A percentile compares a stretch with the other conserved stretches of the same genome.
These are phyloP conservation scores for Plasmodium gaboni DNA, from an alignment of 169 alveolate genomes.

Conservation along the genomic window DNA sequence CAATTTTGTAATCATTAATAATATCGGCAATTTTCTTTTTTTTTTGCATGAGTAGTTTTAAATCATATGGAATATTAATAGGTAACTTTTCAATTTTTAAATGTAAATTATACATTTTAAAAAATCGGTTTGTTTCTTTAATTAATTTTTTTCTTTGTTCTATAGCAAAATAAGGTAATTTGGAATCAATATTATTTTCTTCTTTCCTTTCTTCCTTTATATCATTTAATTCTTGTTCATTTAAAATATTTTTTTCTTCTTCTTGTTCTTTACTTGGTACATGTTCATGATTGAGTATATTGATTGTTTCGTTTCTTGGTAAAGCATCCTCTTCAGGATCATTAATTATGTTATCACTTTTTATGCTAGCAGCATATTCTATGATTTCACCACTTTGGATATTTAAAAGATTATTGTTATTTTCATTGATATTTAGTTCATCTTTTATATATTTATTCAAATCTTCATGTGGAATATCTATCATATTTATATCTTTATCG, in stretches of 20 bases:
- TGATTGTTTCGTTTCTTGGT: too few species aligned
- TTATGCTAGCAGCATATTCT: not conserved
- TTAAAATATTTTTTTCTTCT: not conserved
- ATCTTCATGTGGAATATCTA: too few species aligned
- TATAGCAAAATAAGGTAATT: constrained; percentile 70
- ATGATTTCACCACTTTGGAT: not conserved
- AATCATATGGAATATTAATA: constrained; percentile 22
- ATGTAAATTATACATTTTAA: constrained; percentile 45
- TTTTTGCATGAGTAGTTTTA: constrained; percentile 44
- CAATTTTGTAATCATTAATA: constrained; percentile 66
- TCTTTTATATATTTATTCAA: not conserved
- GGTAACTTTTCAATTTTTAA: constrained; percentile 68
- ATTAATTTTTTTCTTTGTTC: constrained; percentile 63
- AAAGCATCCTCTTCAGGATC: not conserved
- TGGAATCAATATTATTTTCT: not conserved
- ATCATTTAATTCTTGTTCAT: not conserved
- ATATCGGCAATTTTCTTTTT: constrained; percentile 23
- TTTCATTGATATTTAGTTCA: not conserved
- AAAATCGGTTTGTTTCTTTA: constrained; percentile 65
- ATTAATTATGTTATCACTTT: not conserved
- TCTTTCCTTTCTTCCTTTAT: not conserved
- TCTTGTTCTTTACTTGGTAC: not conserved
- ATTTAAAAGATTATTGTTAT: not conserved
- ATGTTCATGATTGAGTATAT: too few species aligned
- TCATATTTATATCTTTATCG: too few species aligned